Conservation (phyloP, 2,329 filamentous ascomycete genomes). For the Parafenestella ontariensis region DNA sequence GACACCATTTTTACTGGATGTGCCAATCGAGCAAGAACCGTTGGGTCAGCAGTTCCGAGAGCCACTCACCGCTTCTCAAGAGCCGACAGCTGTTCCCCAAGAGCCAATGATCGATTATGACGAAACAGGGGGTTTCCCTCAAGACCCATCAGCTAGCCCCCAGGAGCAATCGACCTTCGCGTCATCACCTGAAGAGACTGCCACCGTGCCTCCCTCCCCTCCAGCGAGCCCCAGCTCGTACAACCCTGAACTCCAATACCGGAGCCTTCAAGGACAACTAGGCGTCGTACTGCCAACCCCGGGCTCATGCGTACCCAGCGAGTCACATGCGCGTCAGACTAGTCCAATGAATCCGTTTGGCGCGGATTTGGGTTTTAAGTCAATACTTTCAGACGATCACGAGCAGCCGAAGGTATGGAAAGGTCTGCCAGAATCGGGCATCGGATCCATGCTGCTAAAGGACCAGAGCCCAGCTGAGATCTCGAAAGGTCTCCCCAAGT, state of each 20-base stretch:
- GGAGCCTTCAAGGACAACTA: constrained; percentile 15
- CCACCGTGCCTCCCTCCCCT: not conserved
- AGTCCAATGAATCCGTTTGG: not conserved
- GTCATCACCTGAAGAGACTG: not conserved
- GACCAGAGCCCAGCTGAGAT: not conserved
- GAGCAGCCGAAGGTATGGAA: not conserved
- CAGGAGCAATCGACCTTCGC: not conserved
- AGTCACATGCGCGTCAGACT: not conserved
- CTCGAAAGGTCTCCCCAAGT: too few relatives aligned
- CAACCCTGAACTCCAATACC: constrained; percentile 21
- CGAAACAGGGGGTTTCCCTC: too few relatives aligned
- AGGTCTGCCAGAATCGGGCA: not conserved
- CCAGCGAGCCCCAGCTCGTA: not conserved
- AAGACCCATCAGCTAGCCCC: not conserved
- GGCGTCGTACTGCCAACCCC: constrained; percentile 4
- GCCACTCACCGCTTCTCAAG: not conserved
- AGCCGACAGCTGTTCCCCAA: not conserved
- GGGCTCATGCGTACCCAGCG: not conserved
- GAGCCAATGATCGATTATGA: not conserved
- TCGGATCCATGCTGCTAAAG: not conserved
- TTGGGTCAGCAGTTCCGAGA: not conserved
- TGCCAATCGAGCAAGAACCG: not conserved
- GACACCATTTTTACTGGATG: not conserved
- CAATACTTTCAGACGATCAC: not conserved
- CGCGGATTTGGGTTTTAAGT: not conserved